Percentiles rank a stretch among this genome's conserved stretches.
Evolutionary conservation across 1,284 basidiomycete species (phyloP).

Genomic region (Xerocomus nothofagi): DNA sequence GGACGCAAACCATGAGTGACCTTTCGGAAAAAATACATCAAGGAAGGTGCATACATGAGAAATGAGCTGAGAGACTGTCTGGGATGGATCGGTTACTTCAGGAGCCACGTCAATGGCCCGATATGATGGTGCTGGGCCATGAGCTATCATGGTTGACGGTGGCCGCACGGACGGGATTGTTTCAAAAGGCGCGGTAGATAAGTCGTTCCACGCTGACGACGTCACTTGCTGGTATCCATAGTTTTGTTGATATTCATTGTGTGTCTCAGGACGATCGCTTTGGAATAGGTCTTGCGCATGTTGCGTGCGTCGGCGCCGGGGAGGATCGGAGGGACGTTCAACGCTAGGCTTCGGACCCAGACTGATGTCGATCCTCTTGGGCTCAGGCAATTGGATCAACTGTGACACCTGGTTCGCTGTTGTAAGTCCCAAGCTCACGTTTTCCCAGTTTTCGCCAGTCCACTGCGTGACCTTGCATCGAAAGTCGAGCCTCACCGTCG

Average conservation of each 20-base stretch:
- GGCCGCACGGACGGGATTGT: no score
- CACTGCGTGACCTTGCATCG: constrained; percentile 20
- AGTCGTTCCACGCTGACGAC: no score
- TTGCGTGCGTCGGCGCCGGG: no score
- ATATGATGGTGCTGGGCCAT: no score
- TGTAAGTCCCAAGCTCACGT: constrained; percentile 19
- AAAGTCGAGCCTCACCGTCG: constrained; percentile 19
- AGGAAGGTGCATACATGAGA: constrained; percentile 6
- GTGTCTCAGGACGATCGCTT: no score
- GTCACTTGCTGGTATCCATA: no score
- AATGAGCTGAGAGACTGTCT: constrained; percentile 14
- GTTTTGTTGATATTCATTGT: no score
- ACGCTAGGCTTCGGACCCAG: constrained; percentile 6
- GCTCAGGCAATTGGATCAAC: constrained; percentile 24
- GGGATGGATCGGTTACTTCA: background rate
- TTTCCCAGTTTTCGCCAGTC: constrained; percentile 29
- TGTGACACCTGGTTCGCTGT: constrained; percentile 15
- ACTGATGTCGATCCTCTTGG: constrained; percentile 19
- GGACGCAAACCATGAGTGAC: background rate
- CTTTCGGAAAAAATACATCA: background rate
- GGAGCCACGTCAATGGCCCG: no score
- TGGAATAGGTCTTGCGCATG: no score
- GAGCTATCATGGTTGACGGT: no score
- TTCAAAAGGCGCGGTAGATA: no score
- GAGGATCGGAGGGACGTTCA: no score